Evolutionary conservation across 2,329 filamentous ascomycete genomes (phyloP).

Genomic region (Aureobasidium sp.): DNA sequence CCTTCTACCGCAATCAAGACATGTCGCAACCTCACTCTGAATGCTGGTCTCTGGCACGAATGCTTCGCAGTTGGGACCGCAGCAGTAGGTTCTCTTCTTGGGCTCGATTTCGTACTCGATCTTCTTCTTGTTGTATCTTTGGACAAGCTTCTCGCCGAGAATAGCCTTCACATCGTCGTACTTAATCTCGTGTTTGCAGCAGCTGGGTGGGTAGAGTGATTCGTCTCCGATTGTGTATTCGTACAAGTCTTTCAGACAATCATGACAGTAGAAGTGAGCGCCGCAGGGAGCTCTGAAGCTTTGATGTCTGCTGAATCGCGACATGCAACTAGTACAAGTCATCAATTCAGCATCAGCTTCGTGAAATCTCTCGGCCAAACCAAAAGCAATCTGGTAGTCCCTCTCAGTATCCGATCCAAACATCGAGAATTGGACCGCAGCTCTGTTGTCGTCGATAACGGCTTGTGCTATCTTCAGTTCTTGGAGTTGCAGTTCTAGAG

Average conservation of each 20-base stretch:
- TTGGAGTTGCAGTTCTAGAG: neutral
- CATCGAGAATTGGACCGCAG: neutral
- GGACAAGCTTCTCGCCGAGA: neutral
- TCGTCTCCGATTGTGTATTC: neutral
- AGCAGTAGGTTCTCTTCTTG: neutral
- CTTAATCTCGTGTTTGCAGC: neutral
- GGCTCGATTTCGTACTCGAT: neutral
- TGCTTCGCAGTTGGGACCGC: neutral
- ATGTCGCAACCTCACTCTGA: neutral
- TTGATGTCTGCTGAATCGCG: neutral
- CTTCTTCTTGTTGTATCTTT: neutral
- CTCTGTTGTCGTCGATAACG: neutral
- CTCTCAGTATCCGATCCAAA: neutral
- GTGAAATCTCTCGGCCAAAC: neutral
- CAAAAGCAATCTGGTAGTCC: neutral
- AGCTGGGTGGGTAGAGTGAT: neutral
- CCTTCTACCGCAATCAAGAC: neutral
- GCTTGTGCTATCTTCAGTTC: neutral
- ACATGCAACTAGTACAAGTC: neutral
- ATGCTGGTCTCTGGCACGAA: neutral
- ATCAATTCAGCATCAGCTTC: neutral
- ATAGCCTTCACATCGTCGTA: neutral
- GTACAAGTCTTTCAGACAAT: neutral
- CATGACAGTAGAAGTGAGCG: neutral
- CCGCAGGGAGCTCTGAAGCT: neutral